These are phyloP conservation scores for Talaromyces thailandensis DNA, from an alignment of 495 filamentous ascomycete genomes.

Conservation along the genomic window DNA sequence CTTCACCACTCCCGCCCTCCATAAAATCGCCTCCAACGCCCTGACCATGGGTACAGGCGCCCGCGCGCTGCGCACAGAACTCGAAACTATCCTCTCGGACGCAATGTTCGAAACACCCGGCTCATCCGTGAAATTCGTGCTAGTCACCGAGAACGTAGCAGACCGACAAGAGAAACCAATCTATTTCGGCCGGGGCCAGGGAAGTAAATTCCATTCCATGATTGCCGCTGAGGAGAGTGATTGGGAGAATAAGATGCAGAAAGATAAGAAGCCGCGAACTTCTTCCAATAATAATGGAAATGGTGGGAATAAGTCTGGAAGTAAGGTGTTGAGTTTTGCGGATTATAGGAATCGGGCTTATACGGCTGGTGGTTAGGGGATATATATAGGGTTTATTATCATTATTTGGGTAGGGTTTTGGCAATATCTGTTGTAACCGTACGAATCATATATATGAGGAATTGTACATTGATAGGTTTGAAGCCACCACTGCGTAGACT, in stretches of 20 bases:
- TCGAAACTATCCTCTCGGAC: conserved; percentile 79
- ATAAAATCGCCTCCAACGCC: conserved; percentile 69
- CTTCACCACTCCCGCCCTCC: conserved; percentile 72
- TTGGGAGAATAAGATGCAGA: conserved; percentile 42
- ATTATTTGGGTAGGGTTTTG: neutral
- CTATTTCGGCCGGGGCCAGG: conserved; percentile 54
- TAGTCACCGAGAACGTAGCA: conserved; percentile 70
- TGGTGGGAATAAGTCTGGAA: neutral
- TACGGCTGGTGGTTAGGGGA: conserved; percentile 10
- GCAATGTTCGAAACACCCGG: conserved; percentile 88
- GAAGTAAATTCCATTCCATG: conserved; percentile 47
- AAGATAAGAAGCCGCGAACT: conserved; percentile 23
- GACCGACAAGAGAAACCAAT: conserved; percentile 50
- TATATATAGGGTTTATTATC: neutral
- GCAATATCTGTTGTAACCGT: neutral
- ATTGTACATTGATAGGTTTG: too few species aligned
- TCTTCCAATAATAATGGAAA: conserved; percentile 13
- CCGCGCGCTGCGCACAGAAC: conserved; percentile 75
- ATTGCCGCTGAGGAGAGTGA: conserved; percentile 54
- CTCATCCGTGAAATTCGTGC: conserved; percentile 56
- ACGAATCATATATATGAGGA: too few species aligned
- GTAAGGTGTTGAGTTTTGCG: conserved; percentile 35
- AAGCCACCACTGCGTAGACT: too few species aligned
- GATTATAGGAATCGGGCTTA: conserved; percentile 42
- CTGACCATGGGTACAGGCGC: conserved; percentile 76